Percentiles rank a stretch among this genome's conserved stretches.
These are phyloP conservation scores for Alliaria petiolata DNA, from an alignment of 345 rosid species.

Conservation along the genomic window DNA sequence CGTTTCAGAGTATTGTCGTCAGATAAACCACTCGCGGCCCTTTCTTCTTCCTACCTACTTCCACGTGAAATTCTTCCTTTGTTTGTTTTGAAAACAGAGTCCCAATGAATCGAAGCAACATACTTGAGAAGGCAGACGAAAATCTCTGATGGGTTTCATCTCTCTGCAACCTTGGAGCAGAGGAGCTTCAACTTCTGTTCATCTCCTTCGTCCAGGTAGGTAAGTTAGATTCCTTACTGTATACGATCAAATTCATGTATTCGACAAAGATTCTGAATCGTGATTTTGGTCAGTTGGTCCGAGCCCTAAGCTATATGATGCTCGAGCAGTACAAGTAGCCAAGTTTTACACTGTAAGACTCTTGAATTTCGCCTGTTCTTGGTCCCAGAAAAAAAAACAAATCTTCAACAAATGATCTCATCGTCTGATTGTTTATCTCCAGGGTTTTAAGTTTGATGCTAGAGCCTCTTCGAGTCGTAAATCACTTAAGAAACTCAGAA, in stretches of 20 bases:
- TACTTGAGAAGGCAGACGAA: background rate
- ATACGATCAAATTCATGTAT: slow-evolving; percentile 4
- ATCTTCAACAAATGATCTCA: background rate
- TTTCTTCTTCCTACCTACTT: background rate
- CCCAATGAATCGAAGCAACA: slow-evolving; percentile 1
- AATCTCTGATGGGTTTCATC: slow-evolving; percentile 25
- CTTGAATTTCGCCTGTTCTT: background rate
- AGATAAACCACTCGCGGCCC: background rate
- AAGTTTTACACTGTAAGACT: slow-evolving; percentile 34
- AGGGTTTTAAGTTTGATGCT: slow-evolving; percentile 32
- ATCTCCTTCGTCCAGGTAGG: slow-evolving; percentile 31
- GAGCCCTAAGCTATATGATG: background rate
- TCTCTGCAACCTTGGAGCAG: slow-evolving; percentile 28
- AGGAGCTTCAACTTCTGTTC: slow-evolving; percentile 21
- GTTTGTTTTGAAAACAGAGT: background rate
- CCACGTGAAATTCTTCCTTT: background rate
- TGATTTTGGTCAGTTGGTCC: background rate
- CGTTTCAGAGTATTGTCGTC: background rate
- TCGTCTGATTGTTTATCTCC: background rate
- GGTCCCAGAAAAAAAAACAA: background rate
- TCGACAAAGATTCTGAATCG: background rate
- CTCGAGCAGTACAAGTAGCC: background rate
- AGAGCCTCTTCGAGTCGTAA: slow-evolving; percentile 42
- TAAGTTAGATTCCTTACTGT: slow-evolving; percentile 28
- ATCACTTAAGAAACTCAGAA: slow-evolving; percentile 45